A percentile compares a stretch with the other conserved stretches of the same genome.
These are phyloP conservation scores for Cladophialophora exuberans DNA, from an alignment of 2,329 filamentous ascomycete species.

Conservation along the genomic window DNA sequence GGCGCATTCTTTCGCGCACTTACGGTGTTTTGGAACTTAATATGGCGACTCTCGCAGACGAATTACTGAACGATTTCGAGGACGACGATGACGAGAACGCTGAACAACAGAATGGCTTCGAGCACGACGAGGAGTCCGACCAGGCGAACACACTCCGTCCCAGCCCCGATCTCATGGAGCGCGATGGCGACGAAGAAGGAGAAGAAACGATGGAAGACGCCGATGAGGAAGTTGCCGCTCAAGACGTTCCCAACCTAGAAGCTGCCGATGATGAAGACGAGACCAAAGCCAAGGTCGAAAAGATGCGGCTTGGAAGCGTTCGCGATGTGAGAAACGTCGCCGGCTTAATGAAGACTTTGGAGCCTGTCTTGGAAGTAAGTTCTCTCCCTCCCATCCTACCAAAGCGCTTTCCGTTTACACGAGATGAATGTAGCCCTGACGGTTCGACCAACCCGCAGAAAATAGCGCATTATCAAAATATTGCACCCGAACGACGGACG, in stretches of 20 bases:
- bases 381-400: conserved; percentile 38
- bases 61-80: conserved; percentile 88
- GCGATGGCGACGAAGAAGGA: conserved; percentile 40
- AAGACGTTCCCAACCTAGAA: conserved; percentile 61
- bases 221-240: conserved; percentile 33
- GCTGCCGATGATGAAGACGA: conserved; percentile 66
- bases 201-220: conserved; percentile 33
- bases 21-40: no score
- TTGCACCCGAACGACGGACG: conserved; percentile 66
- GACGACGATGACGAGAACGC: conserved; percentile 79
- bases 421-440: conserved; percentile 65
- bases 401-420: conserved; percentile 63
- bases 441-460: conserved; percentile 65
- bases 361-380: conserved; percentile 80
- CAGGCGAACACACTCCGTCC: conserved; percentile 32
- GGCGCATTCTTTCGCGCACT: no score
- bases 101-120: conserved; percentile 57
- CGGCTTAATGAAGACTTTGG: conserved; percentile 76
- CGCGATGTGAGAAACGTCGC: conserved; percentile 80
- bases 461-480: conserved; percentile 75
- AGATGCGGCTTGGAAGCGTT: conserved; percentile 74
- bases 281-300: conserved; percentile 77
- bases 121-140: conserved; percentile 43
- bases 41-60: conserved; percentile 92
- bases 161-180: conserved; percentile 39